Base-by-base conservation (phyloP, 2,329 filamentous ascomycete species). In the Pochonia chlamydosporia region DNA sequence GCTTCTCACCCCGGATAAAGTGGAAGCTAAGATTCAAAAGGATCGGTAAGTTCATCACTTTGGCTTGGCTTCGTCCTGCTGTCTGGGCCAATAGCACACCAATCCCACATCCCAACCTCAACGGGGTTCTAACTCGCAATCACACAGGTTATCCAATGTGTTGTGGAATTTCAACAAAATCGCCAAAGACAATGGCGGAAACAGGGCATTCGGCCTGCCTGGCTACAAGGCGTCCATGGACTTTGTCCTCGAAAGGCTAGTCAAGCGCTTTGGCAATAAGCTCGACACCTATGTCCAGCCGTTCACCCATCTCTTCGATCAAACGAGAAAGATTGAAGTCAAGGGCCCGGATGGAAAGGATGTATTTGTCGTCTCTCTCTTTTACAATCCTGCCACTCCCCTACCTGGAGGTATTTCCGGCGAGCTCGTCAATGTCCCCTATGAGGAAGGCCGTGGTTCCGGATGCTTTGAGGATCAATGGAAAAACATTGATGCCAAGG, bases 181-280 rank as follows among this genome's bases (percentile, higher is more conserved):
- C 46, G 79, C 71, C 11, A 63, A 63, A 25, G 66, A 71, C 44
- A 76, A 83, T 54, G 77, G 75, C 33, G 79, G 78, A 14, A 82
- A 81, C 60, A 71, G 79, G 43, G 79, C 79, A 5, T 82, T 80
- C 49, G 79, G 80, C 13, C 64, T 76, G 9, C 76, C 78, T 1
- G 80, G 80, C 13, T 83, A 74, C 67, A 70, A 72, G 43, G 79
- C 77, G 2, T 82, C 78, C 0, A 62, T 76, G 16, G 76, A 83
- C 54, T 82, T 75, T 56, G 64, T 83, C 48, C 65, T 78, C 5
- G 71, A 73, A 45, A 72, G 73, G 11, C 60, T 66, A 11, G 53
- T 62, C 49, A 64, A 54, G 26, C 63, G 66, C 20, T 69, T 72
- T 50, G 58, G 58, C 46, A 62, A 68, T 43, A 57, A 72, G 41